Conservation (phyloP, 441 rosid species). For the Mallotus repandus region DNA sequence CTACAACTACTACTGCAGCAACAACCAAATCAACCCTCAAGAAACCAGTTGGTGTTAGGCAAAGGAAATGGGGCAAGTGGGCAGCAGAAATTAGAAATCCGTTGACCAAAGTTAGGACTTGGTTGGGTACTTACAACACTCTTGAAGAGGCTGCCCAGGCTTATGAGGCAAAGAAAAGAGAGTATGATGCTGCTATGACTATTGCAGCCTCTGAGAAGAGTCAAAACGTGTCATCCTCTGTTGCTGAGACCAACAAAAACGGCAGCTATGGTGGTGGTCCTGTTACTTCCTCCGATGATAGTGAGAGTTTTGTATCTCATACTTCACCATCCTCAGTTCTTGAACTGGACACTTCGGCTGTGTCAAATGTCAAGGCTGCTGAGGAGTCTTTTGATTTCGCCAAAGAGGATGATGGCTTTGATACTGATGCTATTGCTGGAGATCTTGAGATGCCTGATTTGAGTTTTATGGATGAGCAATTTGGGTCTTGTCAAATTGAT, state of each 20-base stretch:
- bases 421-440: constrained; percentile 28
- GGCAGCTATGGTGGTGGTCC: neutral
- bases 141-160: constrained; percentile 87
- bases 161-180: constrained; percentile 61
- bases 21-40: neutral
- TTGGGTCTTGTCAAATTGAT: constrained; percentile 23
- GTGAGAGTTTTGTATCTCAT: constrained; percentile 45
- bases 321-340: constrained; percentile 49
- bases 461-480: constrained; percentile 43
- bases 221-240: constrained; percentile 25
- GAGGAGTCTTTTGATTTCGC: constrained; percentile 22
- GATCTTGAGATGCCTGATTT: constrained; percentile 47
- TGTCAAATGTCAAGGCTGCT: constrained; percentile 21
- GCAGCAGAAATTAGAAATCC: constrained; percentile 97
- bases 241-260: constrained; percentile 14
- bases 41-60: constrained; percentile 79
- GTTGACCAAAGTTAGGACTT: constrained; percentile 56
- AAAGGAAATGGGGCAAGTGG: constrained; percentile 98
- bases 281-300: constrained; percentile 40
- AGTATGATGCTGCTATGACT: constrained; percentile 47
- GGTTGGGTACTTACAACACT: constrained; percentile 88
- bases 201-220: constrained; percentile 34
- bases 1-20: neutral
- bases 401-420: constrained; percentile 26
- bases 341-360: constrained; percentile 46